Percentiles rank a stretch among this genome's conserved stretches.
phyloP scores from a whole-genome alignment of 148 eudicot genomes.

The Heliamphora exappendiculata region DNA sequence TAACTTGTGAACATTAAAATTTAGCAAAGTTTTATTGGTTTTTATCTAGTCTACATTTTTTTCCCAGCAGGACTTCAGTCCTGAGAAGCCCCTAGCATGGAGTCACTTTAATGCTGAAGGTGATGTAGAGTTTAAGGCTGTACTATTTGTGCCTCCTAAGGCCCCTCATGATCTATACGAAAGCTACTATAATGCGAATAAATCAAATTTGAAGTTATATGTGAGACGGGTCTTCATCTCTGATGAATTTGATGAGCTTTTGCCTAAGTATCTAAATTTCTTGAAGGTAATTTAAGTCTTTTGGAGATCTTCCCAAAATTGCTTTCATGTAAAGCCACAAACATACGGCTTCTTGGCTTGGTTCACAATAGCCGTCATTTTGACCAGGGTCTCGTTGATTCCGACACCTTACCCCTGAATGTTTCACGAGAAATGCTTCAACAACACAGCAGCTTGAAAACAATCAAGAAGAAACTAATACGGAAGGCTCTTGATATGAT shows the following conservation, averaged over 20 bases:
- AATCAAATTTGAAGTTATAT: slow-evolving; percentile 83
- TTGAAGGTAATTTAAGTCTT: slow-evolving; percentile 48
- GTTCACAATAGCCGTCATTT: slow-evolving; percentile 13
- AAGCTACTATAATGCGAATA: slow-evolving; percentile 86
- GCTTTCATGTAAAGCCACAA: background rate
- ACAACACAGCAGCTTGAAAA: slow-evolving; percentile 96
- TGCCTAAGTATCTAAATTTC: slow-evolving; percentile 91
- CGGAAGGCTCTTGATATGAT: slow-evolving; percentile 99
- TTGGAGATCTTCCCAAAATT: background rate
- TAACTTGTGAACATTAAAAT: background rate
- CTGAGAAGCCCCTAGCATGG: slow-evolving; percentile 92
- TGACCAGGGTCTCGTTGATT: slow-evolving; percentile 93
- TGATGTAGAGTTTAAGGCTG: slow-evolving; percentile 98
- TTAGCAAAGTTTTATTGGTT: background rate
- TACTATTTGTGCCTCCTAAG: slow-evolving; percentile 87
- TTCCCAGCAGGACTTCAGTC: slow-evolving; percentile 65
- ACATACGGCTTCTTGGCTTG: background rate
- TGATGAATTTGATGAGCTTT: slow-evolving; percentile 93
- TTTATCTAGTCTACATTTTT: background rate
- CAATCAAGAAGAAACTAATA: slow-evolving; percentile 92
- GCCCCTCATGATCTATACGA: slow-evolving; percentile 97
- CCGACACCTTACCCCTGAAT: slow-evolving; percentile 92
- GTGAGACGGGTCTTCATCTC: slow-evolving; percentile 96
- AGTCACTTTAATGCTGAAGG: slow-evolving; percentile 98
- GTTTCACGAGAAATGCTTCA: slow-evolving; percentile 99